Base-by-base conservation (phyloP, 2,329 filamentous ascomycete species). In the Pyrenophora graminea region DNA sequence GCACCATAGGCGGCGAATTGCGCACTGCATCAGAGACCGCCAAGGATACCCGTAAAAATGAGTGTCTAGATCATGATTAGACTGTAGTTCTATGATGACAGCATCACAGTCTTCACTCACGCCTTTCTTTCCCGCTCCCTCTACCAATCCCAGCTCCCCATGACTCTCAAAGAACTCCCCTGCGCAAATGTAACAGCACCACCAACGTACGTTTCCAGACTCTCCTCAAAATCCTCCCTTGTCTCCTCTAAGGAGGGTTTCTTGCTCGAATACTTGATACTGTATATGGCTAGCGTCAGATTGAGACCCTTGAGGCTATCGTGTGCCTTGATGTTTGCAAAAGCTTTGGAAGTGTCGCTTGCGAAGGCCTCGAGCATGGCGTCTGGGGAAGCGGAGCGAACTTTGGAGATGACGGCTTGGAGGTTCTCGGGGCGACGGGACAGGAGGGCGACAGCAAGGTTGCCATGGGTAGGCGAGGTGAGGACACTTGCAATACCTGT, bases 151-250 rank as follows among this genome's bases (percentile, higher is more conserved):
- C 44, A 74, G 69, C 6, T 77, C 75, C 3, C 79, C 80, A 45
- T 83, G 79, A 49, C 83, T 78, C 1, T 72, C 75, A 54, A 83
- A 81, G 45, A 37, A 1, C 76, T 73, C 57, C 82, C 77, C 59
- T 85, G 81, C 0, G 77, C 71, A 58, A 85, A 85, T 0, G 77
- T 74, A 58, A 85, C 80, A 1, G 81, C 81, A 0, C 81, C 82
- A 2, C 80, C 81, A 1, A 80, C 80, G 65, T 83, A 85, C 0
- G 72, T 74, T 45, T 79, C 76, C 51, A 85, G 56, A 42, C 75
- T 79, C 2, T 76, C 66, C n/a, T 63, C 64, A 47, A 71, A 71
- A 13, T 70, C 62, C 44, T 82, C 77, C 21, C 79, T 74, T 0
- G 80, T 82, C 59, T 82, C 80, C 36, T 80, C 72, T 39, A 83